These are phyloP conservation scores for Cenococcum geophilum DNA, from an alignment of 495 filamentous ascomycete genomes.

Conservation along the genomic window DNA sequence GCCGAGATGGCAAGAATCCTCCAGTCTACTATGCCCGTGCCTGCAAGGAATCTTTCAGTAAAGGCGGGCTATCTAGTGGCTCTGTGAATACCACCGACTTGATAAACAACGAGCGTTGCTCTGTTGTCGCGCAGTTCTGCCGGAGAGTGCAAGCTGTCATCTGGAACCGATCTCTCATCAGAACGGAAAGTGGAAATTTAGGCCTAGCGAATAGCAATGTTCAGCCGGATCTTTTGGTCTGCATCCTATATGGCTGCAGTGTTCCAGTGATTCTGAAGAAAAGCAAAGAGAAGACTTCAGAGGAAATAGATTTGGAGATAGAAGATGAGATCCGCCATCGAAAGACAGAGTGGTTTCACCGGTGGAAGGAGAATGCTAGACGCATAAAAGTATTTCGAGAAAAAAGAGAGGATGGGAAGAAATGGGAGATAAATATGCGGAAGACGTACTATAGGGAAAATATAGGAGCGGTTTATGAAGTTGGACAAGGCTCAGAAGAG, in stretches of 20 bases:
- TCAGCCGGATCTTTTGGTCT: conserved; percentile 26
- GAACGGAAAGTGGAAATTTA: conserved; percentile 25
- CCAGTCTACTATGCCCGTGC: conserved; percentile 37
- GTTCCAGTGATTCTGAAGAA: conserved; percentile 31
- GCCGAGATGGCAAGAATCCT: conserved; percentile 35
- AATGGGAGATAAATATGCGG: background rate
- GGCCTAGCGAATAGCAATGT: conserved; percentile 16
- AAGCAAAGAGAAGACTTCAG: conserved; percentile 4
- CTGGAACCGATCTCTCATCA: conserved; percentile 38
- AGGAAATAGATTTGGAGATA: conserved; percentile 6
- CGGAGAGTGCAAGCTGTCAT: conserved; percentile 41
- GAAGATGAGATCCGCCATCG: background rate
- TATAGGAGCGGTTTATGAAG: background rate
- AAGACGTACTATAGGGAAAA: background rate
- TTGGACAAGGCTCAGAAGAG: background rate
- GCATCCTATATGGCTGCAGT: conserved; percentile 36
- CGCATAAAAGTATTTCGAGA: background rate
- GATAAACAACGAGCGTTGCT: conserved; percentile 37
- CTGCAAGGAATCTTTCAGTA: conserved; percentile 22
- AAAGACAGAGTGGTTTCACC: background rate
- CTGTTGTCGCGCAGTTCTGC: conserved; percentile 39
- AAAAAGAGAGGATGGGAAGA: background rate
- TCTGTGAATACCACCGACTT: conserved; percentile 38
- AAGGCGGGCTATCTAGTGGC: conserved; percentile 27
- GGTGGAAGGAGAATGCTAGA: background rate